Base-by-base conservation (phyloP, 2,329 filamentous ascomycete species). In the Ceratocystis alfenasii region DNA sequence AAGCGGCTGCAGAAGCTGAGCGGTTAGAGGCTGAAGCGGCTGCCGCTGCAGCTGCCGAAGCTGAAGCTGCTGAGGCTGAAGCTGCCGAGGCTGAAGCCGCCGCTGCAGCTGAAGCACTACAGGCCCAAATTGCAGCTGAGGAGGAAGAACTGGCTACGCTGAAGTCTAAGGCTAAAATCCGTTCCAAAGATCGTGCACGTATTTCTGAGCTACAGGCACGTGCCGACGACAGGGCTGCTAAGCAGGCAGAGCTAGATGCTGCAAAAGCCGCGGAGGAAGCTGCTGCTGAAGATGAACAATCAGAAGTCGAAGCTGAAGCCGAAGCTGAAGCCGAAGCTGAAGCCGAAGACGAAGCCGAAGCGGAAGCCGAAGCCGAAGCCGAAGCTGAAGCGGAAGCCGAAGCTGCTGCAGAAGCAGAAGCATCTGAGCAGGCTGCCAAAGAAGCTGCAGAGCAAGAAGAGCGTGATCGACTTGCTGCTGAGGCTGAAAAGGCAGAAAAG, bases 371-470 rank as follows among this genome's bases (percentile, higher is more conserved):
- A 5, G 46, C 48, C 7, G 69, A 71, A 61, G 70, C 70, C n/a
- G 28, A 28, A 3, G 28, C n/a, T 1, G 44, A 63, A 28, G 33
- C 48, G 0, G 63, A 74, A n/a, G 65, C 36, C 1, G 50, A 60
- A 20, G 71, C 70, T 36, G 70, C 64, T 8, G 70, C 69, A 15
- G 68, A 48, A 30, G 68, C 68, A 50, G 70, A 71, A 61, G 70
- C 70, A n/a, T 71, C 72, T 57, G 68, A 71, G 20, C 68, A 68
- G 50, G 70, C 64, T 45, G 71, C 66, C 1, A 45, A 63, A 10
- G 64, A 68, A 45, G 64, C 53, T 25, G 55, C 55, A n/a, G 69
- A 73, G 20, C 70, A 70, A 48, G 72, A 72, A 53, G 69, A 71
- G 50, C 30, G 22, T n/a, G 63, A 64, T 15, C 48, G 63, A 7